A percentile compares a stretch with the other conserved stretches of the same genome.
These are phyloP conservation scores for Exophiala sideris DNA, from an alignment of 2,329 filamentous ascomycete species.

Conservation along the genomic window DNA sequence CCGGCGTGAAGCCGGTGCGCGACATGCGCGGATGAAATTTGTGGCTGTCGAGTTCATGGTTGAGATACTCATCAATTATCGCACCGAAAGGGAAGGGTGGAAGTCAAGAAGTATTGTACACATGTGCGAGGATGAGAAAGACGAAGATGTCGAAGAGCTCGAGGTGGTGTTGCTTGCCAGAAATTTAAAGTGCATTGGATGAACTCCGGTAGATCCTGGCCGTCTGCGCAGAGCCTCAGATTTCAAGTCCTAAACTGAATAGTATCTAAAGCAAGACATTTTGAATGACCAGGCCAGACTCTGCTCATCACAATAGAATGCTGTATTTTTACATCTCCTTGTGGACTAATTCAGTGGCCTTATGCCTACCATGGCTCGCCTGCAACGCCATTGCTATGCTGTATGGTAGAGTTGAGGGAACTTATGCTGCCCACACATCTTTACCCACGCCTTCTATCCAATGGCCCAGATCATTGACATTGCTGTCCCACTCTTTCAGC, in stretches of 20 bases:
- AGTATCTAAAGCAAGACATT: too few species aligned
- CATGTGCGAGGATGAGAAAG: neutral
- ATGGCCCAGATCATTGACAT: slow-evolving; percentile 91
- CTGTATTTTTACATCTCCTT: too few species aligned
- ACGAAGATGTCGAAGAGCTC: neutral
- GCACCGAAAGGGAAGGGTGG: neutral
- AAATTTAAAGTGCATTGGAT: slow-evolving; percentile 8
- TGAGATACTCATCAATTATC: too few species aligned
- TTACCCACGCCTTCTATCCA: slow-evolving; percentile 94
- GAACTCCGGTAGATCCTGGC: neutral
- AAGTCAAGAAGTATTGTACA: neutral
- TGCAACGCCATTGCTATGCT: slow-evolving; percentile 26
- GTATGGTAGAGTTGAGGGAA: neutral
- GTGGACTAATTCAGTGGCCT: too few species aligned
- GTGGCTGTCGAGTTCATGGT: slow-evolving; percentile 9
- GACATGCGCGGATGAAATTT: slow-evolving; percentile 17
- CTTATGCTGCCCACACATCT: slow-evolving; percentile 86
- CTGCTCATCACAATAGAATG: too few species aligned
- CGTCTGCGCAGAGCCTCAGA: neutral
- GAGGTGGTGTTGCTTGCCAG: slow-evolving; percentile 3
- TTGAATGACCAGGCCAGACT: too few species aligned
- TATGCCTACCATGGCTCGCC: neutral
- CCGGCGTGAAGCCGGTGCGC: slow-evolving; percentile 6
- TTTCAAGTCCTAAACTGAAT: neutral
- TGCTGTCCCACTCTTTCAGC: slow-evolving; percentile 90